phyloP scores from a whole-genome alignment of 1,139 yeast genomes.

The Scheffersomyces segobiensis region DNA sequence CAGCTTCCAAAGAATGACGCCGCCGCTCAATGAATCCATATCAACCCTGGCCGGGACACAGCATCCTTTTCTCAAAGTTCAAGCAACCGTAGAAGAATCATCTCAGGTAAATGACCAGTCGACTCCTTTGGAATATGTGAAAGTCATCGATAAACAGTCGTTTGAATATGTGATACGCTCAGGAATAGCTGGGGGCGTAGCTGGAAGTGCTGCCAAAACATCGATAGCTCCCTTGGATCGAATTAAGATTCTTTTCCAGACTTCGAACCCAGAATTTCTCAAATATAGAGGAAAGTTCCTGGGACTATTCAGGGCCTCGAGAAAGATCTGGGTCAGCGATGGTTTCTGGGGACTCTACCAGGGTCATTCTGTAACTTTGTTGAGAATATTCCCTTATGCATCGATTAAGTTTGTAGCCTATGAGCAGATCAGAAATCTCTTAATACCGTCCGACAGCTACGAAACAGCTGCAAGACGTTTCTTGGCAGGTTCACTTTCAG shows the following conservation, averaged over 20 bases:
- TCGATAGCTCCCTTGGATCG: conserved; percentile 94
- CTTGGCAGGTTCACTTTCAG: conserved; percentile 87
- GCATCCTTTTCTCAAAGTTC: not conserved
- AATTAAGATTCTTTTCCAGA: conserved; percentile 91
- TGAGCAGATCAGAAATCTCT: conserved; percentile 79
- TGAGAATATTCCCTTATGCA: conserved; percentile 94
- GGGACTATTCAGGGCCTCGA: conserved; percentile 76
- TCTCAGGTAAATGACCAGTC: conserved; percentile 21
- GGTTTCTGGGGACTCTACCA: conserved; percentile 87
- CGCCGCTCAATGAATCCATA: not conserved
- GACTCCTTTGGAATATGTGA: conserved; percentile 21
- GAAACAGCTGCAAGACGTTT: conserved; percentile 84
- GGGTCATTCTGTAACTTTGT: conserved; percentile 91
- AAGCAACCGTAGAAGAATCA: not conserved
- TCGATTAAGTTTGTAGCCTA: conserved; percentile 97
- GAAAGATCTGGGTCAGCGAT: conserved; percentile 62
- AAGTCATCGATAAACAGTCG: conserved; percentile 62
- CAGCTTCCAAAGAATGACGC: not conserved
- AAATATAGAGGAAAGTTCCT: conserved; percentile 77
- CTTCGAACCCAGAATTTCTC: conserved; percentile 85
- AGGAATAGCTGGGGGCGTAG: conserved; percentile 93
- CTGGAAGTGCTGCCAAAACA: conserved; percentile 95
- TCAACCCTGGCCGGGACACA: not conserved
- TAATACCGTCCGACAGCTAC: conserved; percentile 71
- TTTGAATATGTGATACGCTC: conserved; percentile 77